Base-by-base conservation (phyloP, 345 rosid genomes). In the Aegle marmelos region DNA sequence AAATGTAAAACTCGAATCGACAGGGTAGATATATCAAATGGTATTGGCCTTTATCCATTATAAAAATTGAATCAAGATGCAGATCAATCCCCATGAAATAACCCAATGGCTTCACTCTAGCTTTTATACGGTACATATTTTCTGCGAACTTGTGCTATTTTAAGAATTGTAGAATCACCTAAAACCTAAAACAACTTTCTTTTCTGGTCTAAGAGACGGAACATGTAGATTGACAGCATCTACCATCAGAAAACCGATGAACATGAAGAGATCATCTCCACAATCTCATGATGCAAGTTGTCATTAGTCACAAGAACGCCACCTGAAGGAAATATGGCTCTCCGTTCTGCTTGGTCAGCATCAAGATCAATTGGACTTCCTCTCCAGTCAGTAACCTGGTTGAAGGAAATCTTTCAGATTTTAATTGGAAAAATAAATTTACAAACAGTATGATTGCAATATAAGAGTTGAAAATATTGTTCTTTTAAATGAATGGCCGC, bases 311-410 rank as follows among this genome's bases (percentile, higher is more conserved):
- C 94, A 24, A 93, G 85, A 86, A 93, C 72, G 8, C 97, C 97
- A 36, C 89, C 89, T 0, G 81, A 80, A 5, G 95, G 97, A 63
- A 79, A 86, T 80, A 91, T 75, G 45, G 83, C 78, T 61, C 95
- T 82, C 63, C 94, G 78, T 77, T 85, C 92, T n/a, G 86, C 82
- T 80, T 83, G 79, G 85, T 93, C 94, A 76, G 82, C 93, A 16
- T 87, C 87, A 33, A 91, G 76, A 83, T 81, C 90, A 71, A 93
- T 73, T 62, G 81, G 80, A 74, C 56, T 85, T 61, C 94, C 95
- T 86, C 85, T 84, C 95, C 97, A 93, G 75, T 93, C 97, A 45
- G 89, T 90, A 71, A 90, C 94, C 97, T 91, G 86, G 31, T 37
- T 28, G 69, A 63, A 36, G 7, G 10, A 61, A 70, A 50, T 27